phyloP scores from a whole-genome alignment of 2,329 filamentous ascomycete species.

The Coniochaeta prunicola region DNA sequence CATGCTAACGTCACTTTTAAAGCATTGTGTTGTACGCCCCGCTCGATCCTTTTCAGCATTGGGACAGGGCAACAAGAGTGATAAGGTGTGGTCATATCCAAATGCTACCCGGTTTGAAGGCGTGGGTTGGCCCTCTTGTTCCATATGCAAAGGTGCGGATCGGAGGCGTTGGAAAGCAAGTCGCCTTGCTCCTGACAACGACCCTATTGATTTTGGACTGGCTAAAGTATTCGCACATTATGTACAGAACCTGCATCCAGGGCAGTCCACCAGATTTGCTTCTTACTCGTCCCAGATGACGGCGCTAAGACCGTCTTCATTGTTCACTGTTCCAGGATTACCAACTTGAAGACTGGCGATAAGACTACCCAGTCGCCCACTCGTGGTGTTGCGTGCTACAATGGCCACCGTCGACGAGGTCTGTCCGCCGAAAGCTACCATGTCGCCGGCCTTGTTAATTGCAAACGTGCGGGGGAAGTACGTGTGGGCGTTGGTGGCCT shows the following conservation, averaged over 20 bases:
- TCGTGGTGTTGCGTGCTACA: conserved; percentile 43
- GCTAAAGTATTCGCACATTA: neutral
- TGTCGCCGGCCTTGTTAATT: conserved; percentile 49
- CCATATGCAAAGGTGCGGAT: too few species aligned
- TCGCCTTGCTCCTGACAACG: neutral
- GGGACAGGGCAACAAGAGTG: too few species aligned
- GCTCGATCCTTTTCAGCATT: too few species aligned
- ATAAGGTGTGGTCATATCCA: too few species aligned
- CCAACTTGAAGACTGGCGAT: conserved; percentile 33
- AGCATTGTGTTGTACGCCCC: too few species aligned
- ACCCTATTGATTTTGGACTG: neutral
- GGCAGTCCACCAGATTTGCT: neutral
- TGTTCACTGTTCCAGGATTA: conserved; percentile 27
- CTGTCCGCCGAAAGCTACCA: conserved; percentile 59
- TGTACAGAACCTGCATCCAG: neutral
- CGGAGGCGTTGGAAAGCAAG: too few species aligned
- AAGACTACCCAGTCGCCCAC: conserved; percentile 46
- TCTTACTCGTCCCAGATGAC: conserved; percentile 41
- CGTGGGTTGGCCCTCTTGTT: too few species aligned
- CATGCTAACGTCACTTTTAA: too few species aligned
- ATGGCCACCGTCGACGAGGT: conserved; percentile 51
- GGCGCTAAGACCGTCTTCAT: conserved; percentile 40
- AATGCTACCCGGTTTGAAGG: too few species aligned
- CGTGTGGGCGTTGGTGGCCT: conserved; percentile 49
- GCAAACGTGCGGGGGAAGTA: conserved; percentile 56